Evolutionary conservation across 148 eudicot genomes (phyloP).

Genomic region (Rhododendron simsii): DNA sequence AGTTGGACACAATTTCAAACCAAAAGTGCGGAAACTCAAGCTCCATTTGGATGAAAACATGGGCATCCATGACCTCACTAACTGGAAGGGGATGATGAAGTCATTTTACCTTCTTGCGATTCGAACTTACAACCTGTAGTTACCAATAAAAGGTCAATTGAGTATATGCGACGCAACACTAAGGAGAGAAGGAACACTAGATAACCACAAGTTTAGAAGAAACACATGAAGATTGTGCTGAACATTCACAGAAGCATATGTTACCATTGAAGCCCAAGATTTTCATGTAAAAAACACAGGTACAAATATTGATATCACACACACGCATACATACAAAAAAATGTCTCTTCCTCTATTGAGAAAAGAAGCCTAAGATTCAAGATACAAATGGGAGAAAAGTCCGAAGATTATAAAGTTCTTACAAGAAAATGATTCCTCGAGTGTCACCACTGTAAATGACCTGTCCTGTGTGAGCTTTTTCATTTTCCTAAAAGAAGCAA

Average conservation of each 20-base stretch:
- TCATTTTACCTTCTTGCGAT: conserved; percentile 76
- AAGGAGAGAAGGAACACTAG: neutral
- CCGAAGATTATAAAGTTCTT: conserved; percentile 21
- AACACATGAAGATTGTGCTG: neutral
- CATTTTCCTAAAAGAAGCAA: conserved; percentile 77
- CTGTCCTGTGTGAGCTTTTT: conserved; percentile 66
- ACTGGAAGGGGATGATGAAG: conserved; percentile 52
- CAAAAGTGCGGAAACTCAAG: neutral
- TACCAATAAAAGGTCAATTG: conserved; percentile 5
- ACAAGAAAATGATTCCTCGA: conserved; percentile 77
- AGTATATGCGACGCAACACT: neutral
- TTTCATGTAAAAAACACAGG: neutral
- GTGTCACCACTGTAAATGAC: conserved; percentile 58
- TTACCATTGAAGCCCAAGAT: neutral
- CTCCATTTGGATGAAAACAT: conserved; percentile 35
- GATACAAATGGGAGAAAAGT: neutral
- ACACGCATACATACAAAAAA: neutral
- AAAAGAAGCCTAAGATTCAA: too few species aligned
- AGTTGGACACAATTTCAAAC: conserved; percentile 28
- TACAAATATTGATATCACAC: neutral
- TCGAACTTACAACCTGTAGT: conserved; percentile 63
- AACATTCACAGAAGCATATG: neutral
- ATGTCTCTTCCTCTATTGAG: too few species aligned
- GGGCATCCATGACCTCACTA: conserved; percentile 44
- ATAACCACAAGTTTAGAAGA: neutral